Evolutionary conservation across 225 moss, liverwort and hornwort genomes (phyloP).

Genomic region (Rhytidiadelphus loreus): DNA sequence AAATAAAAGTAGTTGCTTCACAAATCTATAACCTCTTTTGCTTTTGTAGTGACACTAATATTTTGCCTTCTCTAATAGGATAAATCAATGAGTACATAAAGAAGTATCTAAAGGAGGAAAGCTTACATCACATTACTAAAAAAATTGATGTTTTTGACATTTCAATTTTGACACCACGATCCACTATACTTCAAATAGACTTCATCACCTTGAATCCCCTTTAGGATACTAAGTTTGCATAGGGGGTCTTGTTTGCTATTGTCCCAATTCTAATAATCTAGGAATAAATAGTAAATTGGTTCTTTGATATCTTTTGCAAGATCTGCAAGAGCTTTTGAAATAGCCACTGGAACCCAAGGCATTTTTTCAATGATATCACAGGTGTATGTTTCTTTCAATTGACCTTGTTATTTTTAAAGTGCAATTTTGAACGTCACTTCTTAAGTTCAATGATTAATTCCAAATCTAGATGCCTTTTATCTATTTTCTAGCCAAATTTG

Average conservation of each 20-base stretch:
- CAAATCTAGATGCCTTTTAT: not conserved
- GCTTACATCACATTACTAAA: too few species aligned
- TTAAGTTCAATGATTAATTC: not conserved
- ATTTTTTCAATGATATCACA: constrained; percentile 79
- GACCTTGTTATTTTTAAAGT: not conserved
- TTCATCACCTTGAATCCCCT: not conserved
- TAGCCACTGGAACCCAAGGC: constrained; percentile 75
- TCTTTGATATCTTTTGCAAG: constrained; percentile 21
- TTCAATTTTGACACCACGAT: not conserved
- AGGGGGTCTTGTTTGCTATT: not conserved
- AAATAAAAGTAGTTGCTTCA: too few species aligned
- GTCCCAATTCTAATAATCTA: not conserved
- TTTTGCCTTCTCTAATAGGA: too few species aligned
- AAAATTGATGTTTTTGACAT: not conserved
- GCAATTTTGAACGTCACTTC: not conserved
- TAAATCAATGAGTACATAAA: too few species aligned
- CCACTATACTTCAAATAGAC: not conserved
- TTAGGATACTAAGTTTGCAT: not conserved
- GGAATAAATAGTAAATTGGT: not conserved
- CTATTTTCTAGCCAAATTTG: not conserved
- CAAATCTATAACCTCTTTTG: too few species aligned
- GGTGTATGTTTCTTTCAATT: constrained; percentile 23
- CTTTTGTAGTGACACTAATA: too few species aligned
- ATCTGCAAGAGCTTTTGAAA: constrained; percentile 54
- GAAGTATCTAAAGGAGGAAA: not conserved